Percentiles rank a stretch among this genome's conserved stretches.
phyloP scores from a whole-genome alignment of 129 eudicot genomes.

The Escallonia rubra region DNA sequence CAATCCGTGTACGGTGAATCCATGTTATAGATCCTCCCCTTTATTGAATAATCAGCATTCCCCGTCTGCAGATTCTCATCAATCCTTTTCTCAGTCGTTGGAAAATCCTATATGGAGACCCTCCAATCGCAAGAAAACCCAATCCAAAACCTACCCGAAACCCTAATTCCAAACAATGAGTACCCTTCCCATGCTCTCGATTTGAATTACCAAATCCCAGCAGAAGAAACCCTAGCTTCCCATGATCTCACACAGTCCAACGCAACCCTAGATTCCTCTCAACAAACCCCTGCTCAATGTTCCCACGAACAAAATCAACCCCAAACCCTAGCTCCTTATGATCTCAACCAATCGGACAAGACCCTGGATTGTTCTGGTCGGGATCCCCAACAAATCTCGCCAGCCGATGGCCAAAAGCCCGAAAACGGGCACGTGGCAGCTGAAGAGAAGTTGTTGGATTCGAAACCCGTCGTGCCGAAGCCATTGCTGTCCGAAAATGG shows the following conservation, averaged over 20 bases:
- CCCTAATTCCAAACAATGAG: constrained; percentile 1
- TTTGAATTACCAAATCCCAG: no score
- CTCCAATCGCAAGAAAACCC: neutral
- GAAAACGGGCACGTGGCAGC: constrained; percentile 6
- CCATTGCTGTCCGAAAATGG: constrained; percentile 38
- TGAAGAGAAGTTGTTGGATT: neutral
- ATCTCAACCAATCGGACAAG: constrained; percentile 13
- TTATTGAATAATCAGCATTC: no score
- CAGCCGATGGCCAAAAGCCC: constrained; percentile 9
- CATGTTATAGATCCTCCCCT: no score
- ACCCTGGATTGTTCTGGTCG: constrained; percentile 23
- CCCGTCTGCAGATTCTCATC: no score
- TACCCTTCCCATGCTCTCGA: neutral
- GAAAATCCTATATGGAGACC: neutral
- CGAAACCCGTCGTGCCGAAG: constrained; percentile 17
- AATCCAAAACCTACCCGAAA: constrained; percentile 6
- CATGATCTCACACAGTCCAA: no score
- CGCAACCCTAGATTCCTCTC: no score
- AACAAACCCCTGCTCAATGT: no score
- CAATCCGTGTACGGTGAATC: no score
- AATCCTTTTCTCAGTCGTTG: neutral
- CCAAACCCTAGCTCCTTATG: constrained; percentile 4
- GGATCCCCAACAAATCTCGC: constrained; percentile 21
- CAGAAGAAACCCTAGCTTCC: no score
- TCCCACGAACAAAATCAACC: neutral